A percentile compares a stretch with the other conserved stretches of the same genome.
Conservation (phyloP, 2,329 filamentous ascomycete genomes). For the Lasiodiplodia sp. region DNA sequence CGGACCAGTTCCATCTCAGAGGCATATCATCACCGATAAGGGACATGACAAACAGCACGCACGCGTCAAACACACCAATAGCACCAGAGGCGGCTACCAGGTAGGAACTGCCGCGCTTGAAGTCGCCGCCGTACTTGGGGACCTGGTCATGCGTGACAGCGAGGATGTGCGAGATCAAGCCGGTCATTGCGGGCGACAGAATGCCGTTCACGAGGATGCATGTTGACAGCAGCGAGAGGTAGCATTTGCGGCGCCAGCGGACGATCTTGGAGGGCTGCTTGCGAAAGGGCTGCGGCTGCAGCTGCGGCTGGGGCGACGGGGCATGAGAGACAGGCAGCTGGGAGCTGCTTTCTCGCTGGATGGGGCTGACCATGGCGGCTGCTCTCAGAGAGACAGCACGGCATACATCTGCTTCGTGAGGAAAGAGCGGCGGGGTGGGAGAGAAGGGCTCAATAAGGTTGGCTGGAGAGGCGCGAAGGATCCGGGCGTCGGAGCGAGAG, state of each 20-base stretch:
- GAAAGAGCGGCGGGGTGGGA: not conserved
- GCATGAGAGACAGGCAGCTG: constrained; percentile 4
- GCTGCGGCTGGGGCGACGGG: not conserved
- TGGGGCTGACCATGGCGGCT: constrained; percentile 21
- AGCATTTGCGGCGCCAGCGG: constrained; percentile 15
- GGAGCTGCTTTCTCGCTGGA: constrained; percentile 11
- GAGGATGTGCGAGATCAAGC: constrained; percentile 16
- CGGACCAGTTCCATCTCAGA: constrained; percentile 15
- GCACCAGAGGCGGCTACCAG: constrained; percentile 5
- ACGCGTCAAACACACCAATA: constrained; percentile 4
- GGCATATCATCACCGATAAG: constrained; percentile 4
- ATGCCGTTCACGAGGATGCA: constrained; percentile 18
- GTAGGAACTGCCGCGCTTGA: constrained; percentile 9
- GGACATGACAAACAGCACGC: constrained; percentile 3
- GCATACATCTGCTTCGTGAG: constrained; percentile 4
- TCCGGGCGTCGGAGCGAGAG: not conserved
- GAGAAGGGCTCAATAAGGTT: not conserved
- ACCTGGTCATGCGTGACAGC: constrained; percentile 19
- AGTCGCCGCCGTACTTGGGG: constrained; percentile 10
- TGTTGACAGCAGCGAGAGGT: not conserved
- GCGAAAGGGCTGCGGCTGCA: not conserved
- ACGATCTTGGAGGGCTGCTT: not conserved
- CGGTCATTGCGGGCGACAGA: constrained; percentile 19
- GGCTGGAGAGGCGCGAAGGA: constrained; percentile 12
- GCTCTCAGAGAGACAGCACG: not conserved